These are phyloP conservation scores for Acanthamoeba royreba DNA, from an alignment of 208 protist genomes.

Conservation along the genomic window DNA sequence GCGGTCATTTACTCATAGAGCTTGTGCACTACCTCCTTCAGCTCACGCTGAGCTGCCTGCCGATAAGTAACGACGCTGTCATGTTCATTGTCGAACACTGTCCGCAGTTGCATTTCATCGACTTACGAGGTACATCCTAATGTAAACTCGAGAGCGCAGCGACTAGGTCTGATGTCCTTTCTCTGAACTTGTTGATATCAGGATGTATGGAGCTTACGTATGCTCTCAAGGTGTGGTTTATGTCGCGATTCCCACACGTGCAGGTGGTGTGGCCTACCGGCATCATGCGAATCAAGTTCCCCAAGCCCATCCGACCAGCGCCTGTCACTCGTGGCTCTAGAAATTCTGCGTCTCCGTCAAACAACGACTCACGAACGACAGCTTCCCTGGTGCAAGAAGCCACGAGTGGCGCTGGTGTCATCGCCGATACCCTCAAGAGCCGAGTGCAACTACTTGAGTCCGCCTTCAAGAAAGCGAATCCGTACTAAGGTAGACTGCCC, in stretches of 20 bases:
- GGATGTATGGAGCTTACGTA: conserved; percentile 10
- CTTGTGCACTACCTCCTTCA: not conserved
- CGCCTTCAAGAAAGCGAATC: not conserved
- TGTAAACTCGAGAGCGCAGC: no score
- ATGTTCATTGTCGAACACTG: conserved; percentile 40
- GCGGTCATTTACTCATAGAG: not conserved
- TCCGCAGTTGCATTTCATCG: not conserved
- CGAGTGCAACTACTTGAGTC: not conserved
- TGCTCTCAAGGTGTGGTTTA: conserved; percentile 43
- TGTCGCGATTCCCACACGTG: conserved; percentile 37
- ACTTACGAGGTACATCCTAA: not conserved
- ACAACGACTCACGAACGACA: not conserved
- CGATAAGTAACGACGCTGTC: conserved; percentile 7
- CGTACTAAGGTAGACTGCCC: no score
- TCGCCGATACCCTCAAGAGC: not conserved
- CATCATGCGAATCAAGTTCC: conserved; percentile 12
- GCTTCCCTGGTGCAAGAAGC: not conserved
- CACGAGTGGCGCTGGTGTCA: not conserved
- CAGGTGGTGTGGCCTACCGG: not conserved
- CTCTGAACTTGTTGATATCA: no score
- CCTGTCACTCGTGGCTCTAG: not conserved
- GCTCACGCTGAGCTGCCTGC: conserved; percentile 14
- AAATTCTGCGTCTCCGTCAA: not conserved
- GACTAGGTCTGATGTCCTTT: no score
- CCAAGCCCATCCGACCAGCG: not conserved